Conservation (phyloP, 768 basidiomycete species). For the Serendipita vermifera region DNA sequence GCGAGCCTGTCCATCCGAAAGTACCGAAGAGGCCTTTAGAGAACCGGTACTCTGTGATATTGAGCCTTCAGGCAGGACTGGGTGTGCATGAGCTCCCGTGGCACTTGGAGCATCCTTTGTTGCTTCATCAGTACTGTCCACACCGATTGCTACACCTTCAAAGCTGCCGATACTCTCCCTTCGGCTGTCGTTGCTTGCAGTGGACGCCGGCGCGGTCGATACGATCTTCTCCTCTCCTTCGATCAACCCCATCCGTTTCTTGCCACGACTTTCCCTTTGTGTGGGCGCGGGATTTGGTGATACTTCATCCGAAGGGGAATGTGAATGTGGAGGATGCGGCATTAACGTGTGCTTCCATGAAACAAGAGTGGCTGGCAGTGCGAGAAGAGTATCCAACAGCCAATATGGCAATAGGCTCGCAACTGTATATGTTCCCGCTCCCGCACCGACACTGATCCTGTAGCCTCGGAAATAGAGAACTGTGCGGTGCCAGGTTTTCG, state of each 20-base stretch:
- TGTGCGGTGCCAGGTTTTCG: constrained; percentile 31
- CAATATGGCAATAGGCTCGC: constrained; percentile 48
- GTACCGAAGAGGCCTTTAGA: neutral
- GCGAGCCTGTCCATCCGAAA: neutral
- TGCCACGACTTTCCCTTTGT: neutral
- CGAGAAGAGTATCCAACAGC: constrained; percentile 51
- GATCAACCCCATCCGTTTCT: neutral
- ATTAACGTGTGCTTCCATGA: constrained; percentile 48
- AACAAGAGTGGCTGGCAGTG: constrained; percentile 52
- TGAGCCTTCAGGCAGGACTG: neutral
- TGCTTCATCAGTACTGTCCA: neutral
- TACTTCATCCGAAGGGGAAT: neutral
- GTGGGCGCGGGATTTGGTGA: neutral
- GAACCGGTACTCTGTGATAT: neutral
- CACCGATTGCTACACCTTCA: neutral
- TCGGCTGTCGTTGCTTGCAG: constrained; percentile 1
- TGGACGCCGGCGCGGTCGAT: neutral
- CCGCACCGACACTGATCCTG: constrained; percentile 61
- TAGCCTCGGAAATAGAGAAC: constrained; percentile 52
- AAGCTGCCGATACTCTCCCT: constrained; percentile 4
- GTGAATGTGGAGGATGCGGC: constrained; percentile 32
- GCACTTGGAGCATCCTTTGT: neutral
- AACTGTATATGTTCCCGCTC: constrained; percentile 60
- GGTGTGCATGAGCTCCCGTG: neutral
- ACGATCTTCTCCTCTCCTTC: neutral